Evolutionary conservation across 1,139 yeast genomes (phyloP), one percentile per base, ranked within the genome.

Genomic region (Meyerozyma athensensis): DNA sequence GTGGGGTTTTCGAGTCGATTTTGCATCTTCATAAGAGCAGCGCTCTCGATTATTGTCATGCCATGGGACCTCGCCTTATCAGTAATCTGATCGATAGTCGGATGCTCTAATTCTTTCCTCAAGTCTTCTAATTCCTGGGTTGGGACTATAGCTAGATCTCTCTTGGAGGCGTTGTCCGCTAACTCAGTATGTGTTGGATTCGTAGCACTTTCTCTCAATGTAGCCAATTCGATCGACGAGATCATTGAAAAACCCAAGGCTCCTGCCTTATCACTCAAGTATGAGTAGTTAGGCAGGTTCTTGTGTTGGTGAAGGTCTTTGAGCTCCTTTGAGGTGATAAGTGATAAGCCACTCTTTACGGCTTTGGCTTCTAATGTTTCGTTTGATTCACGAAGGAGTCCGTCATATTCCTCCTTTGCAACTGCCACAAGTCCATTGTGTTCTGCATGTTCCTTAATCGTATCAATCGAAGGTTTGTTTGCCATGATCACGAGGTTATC

Each of bases 391-490:
- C 40, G 35, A 34, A 41, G 34, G 24, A 51, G 33, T 4, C 23
- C 18, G 5, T 42, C 42, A 26, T 37, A 36, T 6, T 45, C 52
- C 12, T 43, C 45, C 5, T 19, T 36, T 4, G 45, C 24, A 5
- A 42, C 30, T 5, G 43, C 37, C 3, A 38, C 28, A 38, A 44
- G 26, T 3, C 50, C 45, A 44, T 57, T 55, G 4, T 48, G 47
- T 0, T 43, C 39, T 1, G 74, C 73, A 33, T 47, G 50, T 6
- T 48, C 41, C 22, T 47, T 48, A 14, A 69, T 53, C 19, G 48
- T 48, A 6, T 61, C 67, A 26, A 67, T 47, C 4, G 69, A 54
- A 2, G 74, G 73, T 46, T 64, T 63, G 38, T 63, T 63, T 5
- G 68, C 69, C 34, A 49, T 54, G 9, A 65, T 40, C 18, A 65